A percentile compares a stretch with the other conserved stretches of the same genome.
Conservation (phyloP, 2,329 filamentous ascomycete species). For the Diplodia mutila region DNA sequence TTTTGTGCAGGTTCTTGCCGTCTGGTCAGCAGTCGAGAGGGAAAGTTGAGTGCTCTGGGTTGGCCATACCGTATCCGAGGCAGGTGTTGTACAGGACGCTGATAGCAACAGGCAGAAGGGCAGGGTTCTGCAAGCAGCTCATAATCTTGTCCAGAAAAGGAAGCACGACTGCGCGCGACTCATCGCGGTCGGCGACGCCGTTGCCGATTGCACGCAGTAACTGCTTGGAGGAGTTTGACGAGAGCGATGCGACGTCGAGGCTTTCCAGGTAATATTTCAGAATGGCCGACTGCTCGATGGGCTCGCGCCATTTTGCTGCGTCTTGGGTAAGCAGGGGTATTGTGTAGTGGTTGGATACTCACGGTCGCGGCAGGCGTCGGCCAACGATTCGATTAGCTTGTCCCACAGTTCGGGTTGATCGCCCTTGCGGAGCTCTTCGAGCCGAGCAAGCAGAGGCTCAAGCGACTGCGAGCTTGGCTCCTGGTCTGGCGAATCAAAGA, state of each 20-base stretch:
- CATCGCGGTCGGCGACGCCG: constrained; percentile 43
- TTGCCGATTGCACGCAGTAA: constrained; percentile 45
- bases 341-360: not conserved
- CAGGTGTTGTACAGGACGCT: constrained; percentile 51
- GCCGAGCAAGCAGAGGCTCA: not conserved
- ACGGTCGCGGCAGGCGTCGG: constrained; percentile 23
- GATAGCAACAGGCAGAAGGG: constrained; percentile 37
- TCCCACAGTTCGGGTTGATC: constrained; percentile 17
- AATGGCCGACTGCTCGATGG: constrained; percentile 36
- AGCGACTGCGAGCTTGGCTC: not conserved
- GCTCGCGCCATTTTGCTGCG: constrained; percentile 38
- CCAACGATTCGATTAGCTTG: constrained; percentile 16
- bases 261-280: constrained; percentile 35
- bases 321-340: constrained; percentile 33
- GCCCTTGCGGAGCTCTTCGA: constrained; percentile 18
- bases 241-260: constrained; percentile 32
- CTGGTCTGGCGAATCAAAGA: constrained; percentile 18
- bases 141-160: constrained; percentile 35
- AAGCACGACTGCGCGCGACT: constrained; percentile 37
- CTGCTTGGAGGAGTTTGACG: constrained; percentile 37
- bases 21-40: not conserved
- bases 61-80: constrained; percentile 42
- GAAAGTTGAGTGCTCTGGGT: not conserved
- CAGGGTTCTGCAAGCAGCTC: constrained; percentile 33
- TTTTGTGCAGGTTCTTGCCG: constrained; percentile 40